Percentiles rank a stretch among this genome's conserved stretches.
Conservation (phyloP, 305 asterid species). For the Rubia occidens region DNA sequence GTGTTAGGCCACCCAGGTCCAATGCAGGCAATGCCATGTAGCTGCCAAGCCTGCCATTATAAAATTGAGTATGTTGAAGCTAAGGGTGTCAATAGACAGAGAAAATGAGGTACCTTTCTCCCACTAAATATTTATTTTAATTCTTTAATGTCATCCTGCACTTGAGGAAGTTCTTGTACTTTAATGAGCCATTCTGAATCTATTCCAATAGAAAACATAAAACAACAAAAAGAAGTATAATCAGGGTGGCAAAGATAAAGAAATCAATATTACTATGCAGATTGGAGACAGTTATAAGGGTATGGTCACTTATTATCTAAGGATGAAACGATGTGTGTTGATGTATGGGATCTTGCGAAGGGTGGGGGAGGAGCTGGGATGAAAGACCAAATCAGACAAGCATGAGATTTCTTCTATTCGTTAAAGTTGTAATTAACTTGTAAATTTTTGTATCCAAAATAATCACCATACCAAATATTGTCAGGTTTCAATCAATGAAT, state of each 20-base stretch:
- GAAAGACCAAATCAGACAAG: not conserved
- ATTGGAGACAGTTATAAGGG: slow-evolving; percentile 9
- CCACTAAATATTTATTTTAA: slow-evolving; percentile 69
- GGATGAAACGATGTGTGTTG: not conserved
- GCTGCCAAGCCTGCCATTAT: too few relatives aligned
- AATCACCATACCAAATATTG: not conserved
- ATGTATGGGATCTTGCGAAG: too few relatives aligned
- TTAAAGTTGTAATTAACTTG: not conserved
- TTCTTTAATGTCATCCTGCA: slow-evolving; percentile 56
- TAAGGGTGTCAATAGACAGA: slow-evolving; percentile 10
- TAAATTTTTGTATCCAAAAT: not conserved
- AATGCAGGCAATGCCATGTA: too few relatives aligned
- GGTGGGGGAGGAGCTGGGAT: not conserved
- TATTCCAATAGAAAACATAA: slow-evolving; percentile 84
- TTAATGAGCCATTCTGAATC: slow-evolving; percentile 81
- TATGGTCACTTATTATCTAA: slow-evolving; percentile 7
- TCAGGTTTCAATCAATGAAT: not conserved
- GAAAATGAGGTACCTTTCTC: slow-evolving; percentile 49
- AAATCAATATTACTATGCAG: slow-evolving; percentile 1
- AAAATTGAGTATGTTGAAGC: too few relatives aligned
- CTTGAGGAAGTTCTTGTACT: slow-evolving; percentile 55
- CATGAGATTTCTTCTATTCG: not conserved
- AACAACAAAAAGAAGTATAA: slow-evolving; percentile 18
- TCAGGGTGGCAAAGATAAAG: slow-evolving; percentile 13
- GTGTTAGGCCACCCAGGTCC: too few relatives aligned